Conservation (phyloP, 208 protist species). For the Leishmania major region DNA sequence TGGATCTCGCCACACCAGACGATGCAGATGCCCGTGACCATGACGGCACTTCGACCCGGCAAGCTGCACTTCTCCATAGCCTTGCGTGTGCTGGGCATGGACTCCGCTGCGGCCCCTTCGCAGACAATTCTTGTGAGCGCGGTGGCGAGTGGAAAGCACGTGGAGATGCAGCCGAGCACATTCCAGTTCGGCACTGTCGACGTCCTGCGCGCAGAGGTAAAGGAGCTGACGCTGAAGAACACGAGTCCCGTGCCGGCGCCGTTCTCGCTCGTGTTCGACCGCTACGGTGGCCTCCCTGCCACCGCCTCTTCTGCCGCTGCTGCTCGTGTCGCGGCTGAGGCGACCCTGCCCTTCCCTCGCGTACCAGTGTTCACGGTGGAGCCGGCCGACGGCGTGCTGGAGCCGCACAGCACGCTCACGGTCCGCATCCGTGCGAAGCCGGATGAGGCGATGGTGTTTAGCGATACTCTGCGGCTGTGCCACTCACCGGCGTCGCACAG, state of each 20-base stretch:
- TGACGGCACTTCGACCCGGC: constrained; percentile 81
- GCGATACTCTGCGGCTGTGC: constrained; percentile 74
- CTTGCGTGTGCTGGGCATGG: constrained; percentile 77
- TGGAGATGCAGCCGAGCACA: constrained; percentile 52
- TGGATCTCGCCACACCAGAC: constrained; percentile 45
- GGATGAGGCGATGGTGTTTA: constrained; percentile 90
- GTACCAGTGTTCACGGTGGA: constrained; percentile 49
- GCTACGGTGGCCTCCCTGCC: constrained; percentile 15
- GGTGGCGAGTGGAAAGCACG: constrained; percentile 70
- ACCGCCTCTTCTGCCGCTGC: not conserved
- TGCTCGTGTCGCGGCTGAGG: not conserved
- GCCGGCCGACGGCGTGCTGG: constrained; percentile 54
- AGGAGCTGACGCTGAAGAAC: constrained; percentile 71
- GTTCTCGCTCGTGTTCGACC: constrained; percentile 31
- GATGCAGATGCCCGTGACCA: constrained; percentile 70
- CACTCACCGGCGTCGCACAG: not conserved
- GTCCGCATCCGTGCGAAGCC: constrained; percentile 75
- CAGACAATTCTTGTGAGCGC: constrained; percentile 73
- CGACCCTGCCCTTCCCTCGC: constrained; percentile 22
- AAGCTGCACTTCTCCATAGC: constrained; percentile 78
- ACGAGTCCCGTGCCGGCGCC: constrained; percentile 84
- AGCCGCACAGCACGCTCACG: constrained; percentile 48
- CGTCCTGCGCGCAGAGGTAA: constrained; percentile 55
- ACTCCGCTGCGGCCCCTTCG: constrained; percentile 30
- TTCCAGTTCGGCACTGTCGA: constrained; percentile 77